Evolutionary conservation across 345 rosid genomes (phyloP).

Genomic region (Gossypium herbaceum): DNA sequence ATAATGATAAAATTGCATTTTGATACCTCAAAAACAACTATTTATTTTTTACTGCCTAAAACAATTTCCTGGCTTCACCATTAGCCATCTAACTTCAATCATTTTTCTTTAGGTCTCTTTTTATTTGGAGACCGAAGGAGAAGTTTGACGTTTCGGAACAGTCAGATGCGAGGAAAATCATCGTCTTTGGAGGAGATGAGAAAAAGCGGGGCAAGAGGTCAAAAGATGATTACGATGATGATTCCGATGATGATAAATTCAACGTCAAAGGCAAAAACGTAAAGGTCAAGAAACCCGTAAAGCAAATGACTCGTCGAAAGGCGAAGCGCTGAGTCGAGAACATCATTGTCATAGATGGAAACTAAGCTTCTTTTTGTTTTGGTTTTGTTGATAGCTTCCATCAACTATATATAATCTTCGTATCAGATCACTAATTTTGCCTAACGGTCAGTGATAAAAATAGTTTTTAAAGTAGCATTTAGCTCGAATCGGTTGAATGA

Average conservation of each 20-base stretch:
- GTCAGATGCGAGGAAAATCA: constrained; percentile 51
- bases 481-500: too few relatives aligned
- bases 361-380: neutral
- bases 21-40: too few relatives aligned
- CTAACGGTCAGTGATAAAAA: too few relatives aligned
- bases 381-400: neutral
- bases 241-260: constrained; percentile 48
- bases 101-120: constrained; percentile 61
- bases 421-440: too few relatives aligned
- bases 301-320: constrained; percentile 36
- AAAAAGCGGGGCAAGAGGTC: constrained; percentile 48
- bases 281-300: constrained; percentile 32
- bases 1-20: too few relatives aligned
- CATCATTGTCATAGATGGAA: neutral
- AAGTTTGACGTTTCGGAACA: constrained; percentile 42
- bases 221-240: constrained; percentile 43
- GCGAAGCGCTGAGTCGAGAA: constrained; percentile 22
- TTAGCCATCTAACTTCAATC: neutral
- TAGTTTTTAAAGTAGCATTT: too few relatives aligned
- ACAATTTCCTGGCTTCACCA: too few relatives aligned
- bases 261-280: constrained; percentile 49
- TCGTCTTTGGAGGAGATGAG: constrained; percentile 44
- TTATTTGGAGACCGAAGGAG: constrained; percentile 85
- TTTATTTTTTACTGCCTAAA: too few relatives aligned
- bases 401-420: neutral